Conservation (phyloP, 768 basidiomycete genomes). For the Aureoboletus auriporus region DNA sequence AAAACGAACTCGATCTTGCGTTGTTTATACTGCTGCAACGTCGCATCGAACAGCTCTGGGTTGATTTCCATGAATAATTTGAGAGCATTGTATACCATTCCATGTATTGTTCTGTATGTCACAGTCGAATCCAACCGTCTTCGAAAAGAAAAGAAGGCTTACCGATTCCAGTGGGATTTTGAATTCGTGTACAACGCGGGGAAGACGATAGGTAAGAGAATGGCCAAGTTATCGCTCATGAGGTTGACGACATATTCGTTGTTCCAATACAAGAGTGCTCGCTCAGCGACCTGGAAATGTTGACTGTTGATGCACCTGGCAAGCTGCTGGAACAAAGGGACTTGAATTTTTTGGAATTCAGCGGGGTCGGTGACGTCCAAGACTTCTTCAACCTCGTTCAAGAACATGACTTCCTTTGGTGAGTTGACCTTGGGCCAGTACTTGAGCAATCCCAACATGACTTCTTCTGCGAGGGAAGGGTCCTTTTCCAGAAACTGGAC, state of each 20-base stretch:
- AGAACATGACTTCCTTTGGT: conserved; percentile 99
- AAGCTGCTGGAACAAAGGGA: conserved; percentile 89
- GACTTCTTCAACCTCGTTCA: conserved; percentile 99
- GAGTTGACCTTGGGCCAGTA: conserved; percentile 99
- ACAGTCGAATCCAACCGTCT: conserved; percentile 6
- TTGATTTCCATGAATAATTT: conserved; percentile 99
- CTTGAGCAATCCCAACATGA: conserved; percentile 91
- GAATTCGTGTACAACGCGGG: conserved; percentile 95
- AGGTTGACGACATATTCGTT: conserved; percentile 99
- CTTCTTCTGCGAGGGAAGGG: conserved; percentile 85
- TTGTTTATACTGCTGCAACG: conserved; percentile 90
- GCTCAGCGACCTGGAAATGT: conserved; percentile 99
- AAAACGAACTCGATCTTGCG: conserved; percentile 73
- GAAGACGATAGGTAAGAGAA: conserved; percentile 94
- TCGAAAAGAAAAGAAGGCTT: conserved; percentile 26
- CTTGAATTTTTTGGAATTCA: conserved; percentile 95
- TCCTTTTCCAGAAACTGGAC: conserved; percentile 99
- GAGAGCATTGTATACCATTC: conserved; percentile 98
- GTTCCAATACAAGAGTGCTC: conserved; percentile 97
- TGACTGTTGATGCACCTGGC: conserved; percentile 98
- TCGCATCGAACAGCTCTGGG: conserved; percentile 90
- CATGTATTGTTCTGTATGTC: conserved; percentile 83
- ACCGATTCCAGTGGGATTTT: conserved; percentile 99
- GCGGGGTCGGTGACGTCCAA: conserved; percentile 95
- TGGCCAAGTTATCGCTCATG: conserved; percentile 91